Evolutionary conservation across 805 yeast species (phyloP).

Genomic region (Ogataea glucozyma): DNA sequence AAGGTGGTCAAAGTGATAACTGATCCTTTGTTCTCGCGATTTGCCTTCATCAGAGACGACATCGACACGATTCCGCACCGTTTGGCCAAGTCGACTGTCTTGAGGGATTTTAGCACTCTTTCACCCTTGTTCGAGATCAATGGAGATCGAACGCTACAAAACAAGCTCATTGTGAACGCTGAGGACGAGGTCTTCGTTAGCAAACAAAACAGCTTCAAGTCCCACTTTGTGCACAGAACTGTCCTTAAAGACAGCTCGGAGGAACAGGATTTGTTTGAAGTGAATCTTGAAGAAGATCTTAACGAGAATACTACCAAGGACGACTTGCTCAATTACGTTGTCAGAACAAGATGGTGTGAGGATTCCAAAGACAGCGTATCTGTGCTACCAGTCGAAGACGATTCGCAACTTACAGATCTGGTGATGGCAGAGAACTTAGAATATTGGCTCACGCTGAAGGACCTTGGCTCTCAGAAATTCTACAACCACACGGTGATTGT

Average conservation of each 20-base stretch:
- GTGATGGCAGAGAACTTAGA: constrained; percentile 36
- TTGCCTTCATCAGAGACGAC: constrained; percentile 68
- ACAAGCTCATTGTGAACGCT: constrained; percentile 6
- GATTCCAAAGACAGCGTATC: not conserved
- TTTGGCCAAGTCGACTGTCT: constrained; percentile 46
- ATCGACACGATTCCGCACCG: constrained; percentile 57
- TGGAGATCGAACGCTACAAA: constrained; percentile 14
- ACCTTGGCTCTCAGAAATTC: constrained; percentile 14
- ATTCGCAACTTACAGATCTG: constrained; percentile 33
- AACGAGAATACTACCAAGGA: constrained; percentile 1
- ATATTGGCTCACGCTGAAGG: constrained; percentile 25
- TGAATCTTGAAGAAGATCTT: constrained; percentile 6
- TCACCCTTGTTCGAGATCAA: constrained; percentile 46
- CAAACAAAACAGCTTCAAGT: constrained; percentile 13
- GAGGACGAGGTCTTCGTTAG: constrained; percentile 1
- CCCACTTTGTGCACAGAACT: constrained; percentile 17
- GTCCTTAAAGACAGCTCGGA: constrained; percentile 2
- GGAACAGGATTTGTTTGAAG: constrained; percentile 7
- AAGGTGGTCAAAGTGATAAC: constrained; percentile 64
- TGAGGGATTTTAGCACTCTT: constrained; percentile 53
- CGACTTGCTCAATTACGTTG: constrained; percentile 9
- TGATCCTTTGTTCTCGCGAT: constrained; percentile 57
- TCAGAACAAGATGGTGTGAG: constrained; percentile 23
- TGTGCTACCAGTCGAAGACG: constrained; percentile 2
- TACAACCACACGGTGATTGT: constrained; percentile 20